A percentile compares a stretch with the other conserved stretches of the same genome.
Evolutionary conservation across 75 land plant genomes (phyloP).

Genomic region (Pinus tabuliformis): DNA sequence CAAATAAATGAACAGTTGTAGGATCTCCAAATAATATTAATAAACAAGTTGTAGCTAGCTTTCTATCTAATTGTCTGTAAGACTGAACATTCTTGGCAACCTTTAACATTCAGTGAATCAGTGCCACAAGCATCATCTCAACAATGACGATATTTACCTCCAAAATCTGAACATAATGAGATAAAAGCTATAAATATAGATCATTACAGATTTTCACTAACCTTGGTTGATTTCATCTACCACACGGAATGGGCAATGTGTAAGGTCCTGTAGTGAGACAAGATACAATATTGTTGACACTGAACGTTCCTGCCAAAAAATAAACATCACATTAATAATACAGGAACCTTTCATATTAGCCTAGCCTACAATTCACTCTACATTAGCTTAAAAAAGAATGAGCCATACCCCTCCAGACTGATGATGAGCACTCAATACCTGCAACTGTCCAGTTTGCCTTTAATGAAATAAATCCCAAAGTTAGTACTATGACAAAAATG

Average conservation of each 20-base stretch:
- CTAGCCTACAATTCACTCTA: not conserved
- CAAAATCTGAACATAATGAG: not conserved
- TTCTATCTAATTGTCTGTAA: not conserved
- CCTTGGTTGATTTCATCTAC: slow-evolving; percentile 99
- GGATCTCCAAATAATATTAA: slow-evolving; percentile 1
- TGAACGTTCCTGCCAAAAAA: slow-evolving; percentile 76
- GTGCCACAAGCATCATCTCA: not conserved
- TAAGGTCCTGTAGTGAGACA: slow-evolving; percentile 97
- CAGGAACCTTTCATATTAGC: not conserved
- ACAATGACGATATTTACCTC: not conserved
- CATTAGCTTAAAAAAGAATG: not conserved
- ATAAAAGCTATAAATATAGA: not conserved
- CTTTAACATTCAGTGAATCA: not conserved
- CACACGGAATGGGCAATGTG: slow-evolving; percentile 97
- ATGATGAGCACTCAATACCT: slow-evolving; percentile 97
- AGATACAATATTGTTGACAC: slow-evolving; percentile 97
- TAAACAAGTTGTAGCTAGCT: not conserved
- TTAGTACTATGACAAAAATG: no score
- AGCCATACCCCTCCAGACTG: slow-evolving; percentile 96
- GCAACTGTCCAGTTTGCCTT: slow-evolving; percentile 95
- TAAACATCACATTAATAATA: slow-evolving; percentile 2
- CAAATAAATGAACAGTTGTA: not conserved
- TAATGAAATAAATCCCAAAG: not conserved
- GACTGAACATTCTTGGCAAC: not conserved
- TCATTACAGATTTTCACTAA: slow-evolving; percentile 12